Base-by-base conservation (phyloP, 1,284 basidiomycete species). In the Cryptococcus sp. region DNA sequence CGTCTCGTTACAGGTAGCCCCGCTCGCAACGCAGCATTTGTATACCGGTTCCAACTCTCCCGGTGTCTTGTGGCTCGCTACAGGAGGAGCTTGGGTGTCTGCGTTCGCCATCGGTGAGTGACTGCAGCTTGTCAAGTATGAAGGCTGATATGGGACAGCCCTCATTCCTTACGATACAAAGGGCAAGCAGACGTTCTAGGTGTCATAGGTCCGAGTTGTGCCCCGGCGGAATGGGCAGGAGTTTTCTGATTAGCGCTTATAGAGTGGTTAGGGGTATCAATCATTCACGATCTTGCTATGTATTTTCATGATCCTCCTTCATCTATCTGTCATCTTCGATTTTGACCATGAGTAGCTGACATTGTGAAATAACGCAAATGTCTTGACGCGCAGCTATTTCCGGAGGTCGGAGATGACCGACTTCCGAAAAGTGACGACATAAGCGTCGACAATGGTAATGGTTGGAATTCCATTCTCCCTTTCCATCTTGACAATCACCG, bases 21-120 rank as follows among this genome's bases (percentile, higher is more conserved):
- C 62, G 6, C 38, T 61, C 14, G 62, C 58, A 3, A 56, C 62
- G 5, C 46, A 49, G n/a, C 46, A 41, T 5, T 55, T 63, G 11
- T 57, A 57, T 47, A 49, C 49, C 41, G 62, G 59, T 7, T 38
- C 43, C 13, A 41, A 58, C 41, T 61, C 60, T 3, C 62, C 62
- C n/a, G 60, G 58, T 2, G 57, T 64, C 10, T 34, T 64, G 14
- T 64, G 51, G 38, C 55, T 64, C 3, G 62, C 52, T 11, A 60
- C 53, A 7, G 58, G 58, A 8, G 58, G 50, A 23, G 58, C 58
- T 10, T 60, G 58, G 58, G 37, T 60, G 33, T 57, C 55, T 6
- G 57, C 52, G 14, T 6, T 60, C 10, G 58, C 58, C 8, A 57
- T 60, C 31, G 47, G 58, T 41, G 38, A 41, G 38, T 41, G 38